These are phyloP conservation scores for Salix purpurea DNA, from an alignment of 345 rosid species.

Conservation along the genomic window DNA sequence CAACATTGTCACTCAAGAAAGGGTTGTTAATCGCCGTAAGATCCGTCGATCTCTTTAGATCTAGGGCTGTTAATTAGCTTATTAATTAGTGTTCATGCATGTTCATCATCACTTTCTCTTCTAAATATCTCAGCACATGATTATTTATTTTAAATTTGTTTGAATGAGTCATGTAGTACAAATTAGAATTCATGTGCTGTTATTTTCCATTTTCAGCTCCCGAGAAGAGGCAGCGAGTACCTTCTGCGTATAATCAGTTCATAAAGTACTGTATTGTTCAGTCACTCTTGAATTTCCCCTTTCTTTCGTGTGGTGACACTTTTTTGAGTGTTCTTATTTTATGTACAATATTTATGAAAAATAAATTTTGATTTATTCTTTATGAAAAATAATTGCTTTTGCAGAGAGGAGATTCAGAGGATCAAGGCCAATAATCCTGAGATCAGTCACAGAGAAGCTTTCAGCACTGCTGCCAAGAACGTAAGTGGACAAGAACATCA, in stretches of 20 bases:
- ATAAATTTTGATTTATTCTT: neutral
- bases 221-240: conserved; percentile 97
- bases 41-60: neutral
- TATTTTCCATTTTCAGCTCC: conserved; percentile 58
- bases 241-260: conserved; percentile 97
- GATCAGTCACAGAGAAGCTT: conserved; percentile 96
- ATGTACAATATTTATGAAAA: neutral
- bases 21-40: conserved; percentile 78
- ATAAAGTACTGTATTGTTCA: conserved; percentile 52
- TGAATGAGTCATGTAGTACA: neutral
- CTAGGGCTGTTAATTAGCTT: neutral
- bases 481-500: conserved; percentile 37
- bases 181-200: conserved; percentile 8
- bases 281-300: neutral
- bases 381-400: neutral
- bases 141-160: neutral
- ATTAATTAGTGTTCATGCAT: neutral
- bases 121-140: neutral
- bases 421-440: conserved; percentile 95
- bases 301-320: neutral
- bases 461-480: conserved; percentile 97
- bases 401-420: conserved; percentile 97
- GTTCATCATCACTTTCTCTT: neutral
- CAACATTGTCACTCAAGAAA: conserved; percentile 32
- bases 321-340: neutral